phyloP scores from a whole-genome alignment of 768 basidiomycete species.

The Tricholoma hemisulphureum region DNA sequence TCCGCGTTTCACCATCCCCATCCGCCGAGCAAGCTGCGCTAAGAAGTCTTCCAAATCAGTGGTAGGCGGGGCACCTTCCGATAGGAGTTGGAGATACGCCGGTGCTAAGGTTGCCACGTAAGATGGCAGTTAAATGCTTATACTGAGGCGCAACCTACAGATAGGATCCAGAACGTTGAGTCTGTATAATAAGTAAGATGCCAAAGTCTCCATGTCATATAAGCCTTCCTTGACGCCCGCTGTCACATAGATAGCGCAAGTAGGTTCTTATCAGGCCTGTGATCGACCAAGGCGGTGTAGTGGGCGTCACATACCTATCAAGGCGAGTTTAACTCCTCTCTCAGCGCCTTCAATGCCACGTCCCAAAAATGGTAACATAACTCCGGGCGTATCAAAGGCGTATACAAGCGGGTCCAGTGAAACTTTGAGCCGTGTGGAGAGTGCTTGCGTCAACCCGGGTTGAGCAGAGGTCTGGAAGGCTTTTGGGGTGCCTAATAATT shows the following conservation, averaged over 20 bases:
- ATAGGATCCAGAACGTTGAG: constrained; percentile 75
- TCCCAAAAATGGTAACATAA: constrained; percentile 95
- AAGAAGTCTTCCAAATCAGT: constrained; percentile 67
- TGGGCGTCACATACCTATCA: constrained; percentile 72
- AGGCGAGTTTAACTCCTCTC: constrained; percentile 86
- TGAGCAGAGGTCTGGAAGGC: constrained; percentile 85
- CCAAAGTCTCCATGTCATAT: constrained; percentile 81
- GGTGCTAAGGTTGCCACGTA: constrained; percentile 45
- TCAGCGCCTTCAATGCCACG: constrained; percentile 84
- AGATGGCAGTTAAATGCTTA: constrained; percentile 3
- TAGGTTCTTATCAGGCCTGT: constrained; percentile 14
- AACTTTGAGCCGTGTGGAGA: constrained; percentile 88
- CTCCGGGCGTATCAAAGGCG: constrained; percentile 93
- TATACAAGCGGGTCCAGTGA: constrained; percentile 81
- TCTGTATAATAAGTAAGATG: constrained; percentile 82
- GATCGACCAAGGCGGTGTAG: constrained; percentile 12
- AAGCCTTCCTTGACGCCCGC: constrained; percentile 94
- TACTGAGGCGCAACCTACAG: constrained; percentile 44
- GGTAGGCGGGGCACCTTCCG: constrained; percentile 53
- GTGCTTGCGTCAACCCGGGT: constrained; percentile 85
- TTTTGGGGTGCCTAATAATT: constrained; percentile 70
- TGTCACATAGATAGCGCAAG: constrained; percentile 30
- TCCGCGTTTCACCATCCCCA: constrained; percentile 82
- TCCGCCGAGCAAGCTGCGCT: constrained; percentile 61
- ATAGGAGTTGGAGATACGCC: constrained; percentile 65